Evolutionary conservation across 257 asterid genomes (phyloP).

Genomic region (Thymus mandschuricus): DNA sequence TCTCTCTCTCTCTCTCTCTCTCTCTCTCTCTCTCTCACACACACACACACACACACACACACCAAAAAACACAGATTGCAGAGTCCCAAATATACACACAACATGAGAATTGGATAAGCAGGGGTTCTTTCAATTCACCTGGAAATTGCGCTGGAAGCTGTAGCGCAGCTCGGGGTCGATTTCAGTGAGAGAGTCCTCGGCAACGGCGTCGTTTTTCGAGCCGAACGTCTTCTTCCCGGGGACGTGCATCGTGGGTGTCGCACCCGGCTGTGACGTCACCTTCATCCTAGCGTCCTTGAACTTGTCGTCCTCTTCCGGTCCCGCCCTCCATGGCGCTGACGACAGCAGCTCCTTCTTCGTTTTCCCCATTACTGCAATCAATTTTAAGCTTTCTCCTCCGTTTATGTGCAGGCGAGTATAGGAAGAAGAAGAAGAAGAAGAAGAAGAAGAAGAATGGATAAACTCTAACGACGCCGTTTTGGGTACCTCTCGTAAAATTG

Average conservation of each 20-base stretch:
- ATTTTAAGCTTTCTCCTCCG: neutral
- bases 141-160: slow-evolving; percentile 94
- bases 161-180: slow-evolving; percentile 93
- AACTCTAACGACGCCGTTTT: slow-evolving; percentile 35
- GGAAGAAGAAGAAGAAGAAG: neutral
- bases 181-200: slow-evolving; percentile 58
- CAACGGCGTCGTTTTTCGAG: slow-evolving; percentile 43
- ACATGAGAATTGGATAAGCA: neutral
- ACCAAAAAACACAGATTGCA: too few species aligned
- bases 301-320: slow-evolving; percentile 53
- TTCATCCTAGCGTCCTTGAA: slow-evolving; percentile 82
- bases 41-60: too few species aligned
- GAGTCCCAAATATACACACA: neutral
- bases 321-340: slow-evolving; percentile 97
- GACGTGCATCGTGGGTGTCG: slow-evolving; percentile 82
- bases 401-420: slow-evolving; percentile 4
- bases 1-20: too few species aligned
- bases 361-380: slow-evolving; percentile 51
- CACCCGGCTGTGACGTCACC: slow-evolving; percentile 81
- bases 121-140: slow-evolving; percentile 46
- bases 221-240: slow-evolving; percentile 62
- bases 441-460: slow-evolving; percentile 33
- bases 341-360: slow-evolving; percentile 85
- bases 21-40: too few species aligned
- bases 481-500: neutral